Base-by-base conservation (phyloP, 257 asterid species). In the Penstemon eatonii region DNA sequence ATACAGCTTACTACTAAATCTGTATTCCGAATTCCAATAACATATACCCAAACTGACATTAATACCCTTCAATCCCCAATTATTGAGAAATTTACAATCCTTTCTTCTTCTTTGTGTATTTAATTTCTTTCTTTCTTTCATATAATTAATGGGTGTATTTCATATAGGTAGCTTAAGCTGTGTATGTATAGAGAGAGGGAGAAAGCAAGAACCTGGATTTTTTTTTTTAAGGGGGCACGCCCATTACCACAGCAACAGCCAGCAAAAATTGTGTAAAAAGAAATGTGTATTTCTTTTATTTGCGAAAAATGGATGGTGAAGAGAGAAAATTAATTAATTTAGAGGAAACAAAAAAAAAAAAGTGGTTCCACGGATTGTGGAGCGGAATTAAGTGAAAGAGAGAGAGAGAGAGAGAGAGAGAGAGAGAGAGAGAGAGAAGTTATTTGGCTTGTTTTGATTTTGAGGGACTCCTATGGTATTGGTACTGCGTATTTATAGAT, bases 401-500 rank as follows among this genome's bases (percentile, higher is more conserved):
- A 15, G 33, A 42, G 38, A 4, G 40, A 45, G 39, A 33, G 65
- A 36, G 38, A 4, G 40, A 45, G 39, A 33, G 65, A 36, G 38
- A 4, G 40, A n/a, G 7, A 8, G 39, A 49, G 65, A 52, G 38
- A 4, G 40, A 45, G 39, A 33, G 65, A 36, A 5, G 55, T n/a
- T 60, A 60, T 39, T 5, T 15, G 42, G 37, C 2, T 25, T 67
- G 3, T 50, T 0, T 55, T 39, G 56, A 42, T 37, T 66, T 56
- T 37, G 6, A 6, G 7, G 15, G 18, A 59, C 25, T 4, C 56
- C 4, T 15, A 40, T 40, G 49, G 56, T 25, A 15, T 15, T 15
- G 33, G 33, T 25, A 25, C 57, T 72, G 56, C 70, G 53, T 79
- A 75, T 75, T 63, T 75, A 37, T 79, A 64, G 78, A 25, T 25